Base-by-base conservation (phyloP, 257 asterid genomes). In the Euphrasia confusa region DNA sequence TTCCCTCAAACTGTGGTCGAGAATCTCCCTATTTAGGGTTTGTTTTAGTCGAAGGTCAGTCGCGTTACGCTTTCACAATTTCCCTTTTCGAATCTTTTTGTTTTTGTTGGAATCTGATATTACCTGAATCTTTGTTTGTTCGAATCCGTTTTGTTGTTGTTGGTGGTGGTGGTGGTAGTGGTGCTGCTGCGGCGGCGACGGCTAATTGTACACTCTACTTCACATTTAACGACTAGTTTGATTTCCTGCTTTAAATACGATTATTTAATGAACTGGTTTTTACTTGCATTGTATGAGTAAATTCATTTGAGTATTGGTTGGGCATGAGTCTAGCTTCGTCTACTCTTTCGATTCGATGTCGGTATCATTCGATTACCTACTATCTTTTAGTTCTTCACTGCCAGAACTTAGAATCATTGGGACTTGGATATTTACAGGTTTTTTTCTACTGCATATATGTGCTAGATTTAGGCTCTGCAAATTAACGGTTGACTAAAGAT, bases 381-480 rank as follows among this genome's bases (percentile, higher is more conserved):
- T 26, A 35, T n/a, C n/a, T 24, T 42, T 44, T 65, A 63, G 28
- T 53, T 61, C 54, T 47, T 37, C 66, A 17, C 48, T 58, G 56
- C 69, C 55, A 62, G 37, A 65, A 52, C 45, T 37, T 61, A 44
- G 61, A 49, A 62, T 39, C 64, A 58, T 53, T 18, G 63, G 63
- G 61, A 68, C 65, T 33, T 57, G 64, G 61, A 58, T 14, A 55
- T 65, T 58, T 68, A 71, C 58, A 55, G 62, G 67, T 64, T 30
- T 21, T 21, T 21, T 21, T 21, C 24, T 21, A 21, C 24, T 21
- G 97, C 80, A 73, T 92, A 73, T 92, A 86, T 42, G 94, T 92
- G 59, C 81, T 86, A 60, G 99, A 92, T 74, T 79, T 92, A 74
- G 99, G 99, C 72, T 92, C 99, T 73, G 97, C 94, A 28, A 92